phyloP scores from a whole-genome alignment of 2,329 filamentous ascomycete species.

The Colletotrichum sidae region DNA sequence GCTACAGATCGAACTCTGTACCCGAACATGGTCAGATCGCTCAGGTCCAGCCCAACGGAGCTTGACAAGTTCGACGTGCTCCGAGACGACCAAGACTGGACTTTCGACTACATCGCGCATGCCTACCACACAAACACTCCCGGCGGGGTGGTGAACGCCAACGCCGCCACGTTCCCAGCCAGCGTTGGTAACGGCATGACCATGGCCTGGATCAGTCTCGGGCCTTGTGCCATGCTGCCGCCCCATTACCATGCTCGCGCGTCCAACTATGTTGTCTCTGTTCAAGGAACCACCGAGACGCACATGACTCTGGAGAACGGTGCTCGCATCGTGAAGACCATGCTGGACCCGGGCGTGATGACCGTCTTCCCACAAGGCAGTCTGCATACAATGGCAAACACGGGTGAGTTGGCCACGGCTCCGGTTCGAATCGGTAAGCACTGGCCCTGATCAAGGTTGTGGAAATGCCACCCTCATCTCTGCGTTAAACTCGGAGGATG shows the following conservation, averaged over 20 bases:
- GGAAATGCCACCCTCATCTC: conserved; percentile 61
- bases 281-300: conserved; percentile 60
- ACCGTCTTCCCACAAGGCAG: conserved; percentile 62
- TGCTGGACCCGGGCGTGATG: conserved; percentile 56
- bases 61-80: conserved; percentile 57
- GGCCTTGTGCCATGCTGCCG: conserved; percentile 63
- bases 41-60: conserved; percentile 55
- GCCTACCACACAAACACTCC: conserved; percentile 54
- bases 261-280: conserved; percentile 59
- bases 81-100: conserved; percentile 54
- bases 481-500: conserved; percentile 60
- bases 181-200: conserved; percentile 59
- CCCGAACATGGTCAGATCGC: conserved; percentile 42
- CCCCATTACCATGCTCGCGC: conserved; percentile 63
- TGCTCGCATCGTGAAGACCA: conserved; percentile 53
- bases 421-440: too few relatives aligned
- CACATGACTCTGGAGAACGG: conserved; percentile 66
- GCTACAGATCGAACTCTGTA: conserved; percentile 38
- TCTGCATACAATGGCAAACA: conserved; percentile 63
- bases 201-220: conserved; percentile 57
- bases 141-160: conserved; percentile 63
- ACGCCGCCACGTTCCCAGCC: conserved; percentile 62
- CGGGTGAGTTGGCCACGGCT: conserved; percentile 46
- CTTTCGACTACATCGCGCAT: conserved; percentile 60
- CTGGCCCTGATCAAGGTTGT: conserved; percentile 50